These are phyloP conservation scores for Vicia faba DNA, from an alignment of 306 rosid species.

Conservation along the genomic window DNA sequence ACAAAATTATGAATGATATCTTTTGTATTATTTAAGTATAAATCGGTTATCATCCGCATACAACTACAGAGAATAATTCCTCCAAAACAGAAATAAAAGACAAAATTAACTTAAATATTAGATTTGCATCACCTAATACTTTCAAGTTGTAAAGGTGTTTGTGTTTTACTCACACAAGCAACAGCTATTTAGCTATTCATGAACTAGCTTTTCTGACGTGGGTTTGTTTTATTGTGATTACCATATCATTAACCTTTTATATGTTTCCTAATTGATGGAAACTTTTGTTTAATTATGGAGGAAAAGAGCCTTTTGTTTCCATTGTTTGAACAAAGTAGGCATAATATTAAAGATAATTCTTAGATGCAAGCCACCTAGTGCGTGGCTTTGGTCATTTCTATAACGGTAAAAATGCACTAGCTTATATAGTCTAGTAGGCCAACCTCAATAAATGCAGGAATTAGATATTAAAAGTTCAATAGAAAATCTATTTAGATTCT, in stretches of 20 bases:
- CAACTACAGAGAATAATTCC: too few species aligned
- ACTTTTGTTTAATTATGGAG: conserved; percentile 20
- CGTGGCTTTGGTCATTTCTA: too few species aligned
- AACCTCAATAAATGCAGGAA: too few species aligned
- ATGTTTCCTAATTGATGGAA: not conserved
- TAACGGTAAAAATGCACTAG: too few species aligned
- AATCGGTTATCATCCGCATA: too few species aligned
- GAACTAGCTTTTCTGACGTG: conserved; percentile 31
- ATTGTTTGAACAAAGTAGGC: not conserved
- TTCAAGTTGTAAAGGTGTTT: conserved; percentile 19
- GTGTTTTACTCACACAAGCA: conserved; percentile 21
- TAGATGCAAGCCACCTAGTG: too few species aligned
- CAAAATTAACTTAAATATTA: not conserved
- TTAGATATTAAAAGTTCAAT: too few species aligned
- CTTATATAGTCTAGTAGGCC: too few species aligned
- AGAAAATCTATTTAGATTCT: too few species aligned
- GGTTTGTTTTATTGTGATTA: conserved; percentile 37
- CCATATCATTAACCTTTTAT: conserved; percentile 24
- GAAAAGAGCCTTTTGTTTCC: conserved; percentile 9
- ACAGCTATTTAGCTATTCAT: not conserved
- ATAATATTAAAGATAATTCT: not conserved
- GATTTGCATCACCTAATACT: conserved; percentile 30
- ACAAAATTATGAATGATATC: too few species aligned
- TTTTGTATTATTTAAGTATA: too few species aligned
- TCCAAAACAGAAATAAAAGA: too few species aligned